phyloP scores from a whole-genome alignment of 805 yeast genomes.

The Starmerella apis region DNA sequence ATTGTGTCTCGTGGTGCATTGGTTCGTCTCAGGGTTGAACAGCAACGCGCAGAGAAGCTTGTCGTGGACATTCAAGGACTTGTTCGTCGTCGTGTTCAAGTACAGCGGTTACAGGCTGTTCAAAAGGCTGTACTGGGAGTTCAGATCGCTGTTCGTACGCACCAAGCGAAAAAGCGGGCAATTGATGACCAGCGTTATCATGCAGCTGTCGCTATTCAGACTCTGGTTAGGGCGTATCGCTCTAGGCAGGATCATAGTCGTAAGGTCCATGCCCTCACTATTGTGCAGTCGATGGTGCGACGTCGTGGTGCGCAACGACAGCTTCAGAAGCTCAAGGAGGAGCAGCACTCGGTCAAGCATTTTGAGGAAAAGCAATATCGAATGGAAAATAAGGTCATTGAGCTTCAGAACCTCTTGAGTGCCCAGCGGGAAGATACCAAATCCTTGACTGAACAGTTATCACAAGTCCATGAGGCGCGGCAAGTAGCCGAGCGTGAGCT shows the following conservation, averaged over 20 bases:
- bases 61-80: constrained; percentile 66
- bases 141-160: constrained; percentile 49
- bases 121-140: constrained; percentile 43
- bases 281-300: constrained; percentile 69
- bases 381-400: constrained; percentile 94
- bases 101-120: constrained; percentile 45
- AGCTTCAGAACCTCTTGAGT: constrained; percentile 67
- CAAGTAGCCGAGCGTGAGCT: constrained; percentile 6
- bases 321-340: constrained; percentile 57
- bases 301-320: constrained; percentile 61
- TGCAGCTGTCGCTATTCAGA: constrained; percentile 67
- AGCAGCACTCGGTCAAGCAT: constrained; percentile 84
- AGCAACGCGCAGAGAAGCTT: constrained; percentile 42
- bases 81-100: constrained; percentile 34
- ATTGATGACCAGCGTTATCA: constrained; percentile 42
- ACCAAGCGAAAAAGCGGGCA: constrained; percentile 43
- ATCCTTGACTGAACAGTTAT: constrained; percentile 15
- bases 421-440: constrained; percentile 67
- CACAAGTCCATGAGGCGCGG: constrained; percentile 12
- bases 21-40: constrained; percentile 47
- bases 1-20: constrained; percentile 52
- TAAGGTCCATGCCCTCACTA: constrained; percentile 47
- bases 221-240: constrained; percentile 53
- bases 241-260: constrained; percentile 47
- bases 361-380: constrained; percentile 77